A percentile compares a stretch with the other conserved stretches of the same genome.
These are phyloP conservation scores for Phytophthora agathidicida DNA, from an alignment of 352 stramenopile species.

Conservation along the genomic window DNA sequence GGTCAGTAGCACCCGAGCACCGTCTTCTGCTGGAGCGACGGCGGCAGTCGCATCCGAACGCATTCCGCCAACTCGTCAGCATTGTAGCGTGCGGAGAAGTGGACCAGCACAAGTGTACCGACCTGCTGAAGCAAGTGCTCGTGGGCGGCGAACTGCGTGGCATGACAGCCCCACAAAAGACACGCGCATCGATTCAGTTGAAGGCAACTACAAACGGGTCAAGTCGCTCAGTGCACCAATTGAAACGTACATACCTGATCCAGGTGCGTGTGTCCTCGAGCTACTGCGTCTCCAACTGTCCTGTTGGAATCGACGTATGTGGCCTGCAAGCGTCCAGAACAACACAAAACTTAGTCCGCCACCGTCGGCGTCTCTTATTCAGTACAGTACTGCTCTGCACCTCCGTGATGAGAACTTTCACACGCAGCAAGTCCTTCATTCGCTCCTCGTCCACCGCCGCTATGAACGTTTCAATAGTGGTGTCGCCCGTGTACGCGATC, in stretches of 20 bases:
- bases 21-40: conserved; percentile 51
- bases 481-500: conserved; percentile 88
- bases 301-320: conserved; percentile 70
- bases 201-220: background rate
- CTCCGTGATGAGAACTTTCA: conserved; percentile 83
- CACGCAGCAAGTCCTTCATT: conserved; percentile 56
- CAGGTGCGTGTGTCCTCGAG: conserved; percentile 78
- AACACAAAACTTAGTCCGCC: conserved; percentile 17
- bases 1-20: conserved; percentile 32
- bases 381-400: conserved; percentile 31
- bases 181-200: conserved; percentile 20
- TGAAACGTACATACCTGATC: conserved; percentile 53
- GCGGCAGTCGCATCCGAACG: conserved; percentile 38
- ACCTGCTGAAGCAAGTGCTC: conserved; percentile 57
- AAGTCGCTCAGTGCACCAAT: conserved; percentile 1
- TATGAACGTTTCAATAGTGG: conserved; percentile 65
- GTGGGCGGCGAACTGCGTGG: conserved; percentile 51
- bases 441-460: conserved; percentile 13
- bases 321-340: conserved; percentile 39
- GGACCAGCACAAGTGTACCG: conserved; percentile 65
- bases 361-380: conserved; percentile 1
- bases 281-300: conserved; percentile 43
- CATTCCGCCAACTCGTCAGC: conserved; percentile 37
- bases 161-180: background rate
- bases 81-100: conserved; percentile 77